Percentiles rank a stretch among this genome's conserved stretches.
Conservation (phyloP, 164 flowering plant species). For the Platanus orientalis region DNA sequence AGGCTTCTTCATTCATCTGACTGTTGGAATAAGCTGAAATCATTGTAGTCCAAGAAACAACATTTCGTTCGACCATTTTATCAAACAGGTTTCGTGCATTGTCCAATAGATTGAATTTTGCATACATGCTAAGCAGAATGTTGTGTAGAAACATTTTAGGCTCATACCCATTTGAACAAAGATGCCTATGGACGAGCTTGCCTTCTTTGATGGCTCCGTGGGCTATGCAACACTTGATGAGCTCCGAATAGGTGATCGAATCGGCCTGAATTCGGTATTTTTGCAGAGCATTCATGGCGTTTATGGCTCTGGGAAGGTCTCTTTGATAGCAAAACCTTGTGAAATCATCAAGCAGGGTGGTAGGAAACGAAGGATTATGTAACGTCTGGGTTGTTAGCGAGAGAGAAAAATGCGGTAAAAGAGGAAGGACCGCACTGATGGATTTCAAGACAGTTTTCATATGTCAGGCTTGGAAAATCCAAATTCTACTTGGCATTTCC, state of each 20-base stretch:
- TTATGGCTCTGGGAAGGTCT: slow-evolving; percentile 59
- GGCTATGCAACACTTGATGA: slow-evolving; percentile 66
- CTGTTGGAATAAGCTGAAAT: slow-evolving; percentile 54
- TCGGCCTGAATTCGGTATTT: slow-evolving; percentile 47
- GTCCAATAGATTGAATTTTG: slow-evolving; percentile 45
- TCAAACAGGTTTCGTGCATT: slow-evolving; percentile 66
- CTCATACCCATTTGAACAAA: slow-evolving; percentile 46
- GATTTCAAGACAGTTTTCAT: slow-evolving; percentile 7
- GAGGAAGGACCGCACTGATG: slow-evolving; percentile 3
- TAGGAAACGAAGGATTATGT: not conserved
- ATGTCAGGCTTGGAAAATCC: too few relatives aligned
- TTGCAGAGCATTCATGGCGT: slow-evolving; percentile 50
- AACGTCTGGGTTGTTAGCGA: not conserved
- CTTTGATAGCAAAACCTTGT: slow-evolving; percentile 47
- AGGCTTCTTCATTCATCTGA: slow-evolving; percentile 35
- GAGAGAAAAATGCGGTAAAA: not conserved
- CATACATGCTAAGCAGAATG: slow-evolving; percentile 56
- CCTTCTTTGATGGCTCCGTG: slow-evolving; percentile 43
- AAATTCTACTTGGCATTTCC: too few relatives aligned
- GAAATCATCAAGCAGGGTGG: slow-evolving; percentile 44
- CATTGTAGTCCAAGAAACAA: slow-evolving; percentile 87
- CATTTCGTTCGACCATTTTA: slow-evolving; percentile 67
- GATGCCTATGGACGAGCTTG: slow-evolving; percentile 48
- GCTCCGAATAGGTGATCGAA: slow-evolving; percentile 55
- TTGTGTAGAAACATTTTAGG: slow-evolving; percentile 63